A percentile compares a stretch with the other conserved stretches of the same genome.
phyloP scores from a whole-genome alignment of 805 yeast genomes.

The Scheffersomyces coipomensis region DNA sequence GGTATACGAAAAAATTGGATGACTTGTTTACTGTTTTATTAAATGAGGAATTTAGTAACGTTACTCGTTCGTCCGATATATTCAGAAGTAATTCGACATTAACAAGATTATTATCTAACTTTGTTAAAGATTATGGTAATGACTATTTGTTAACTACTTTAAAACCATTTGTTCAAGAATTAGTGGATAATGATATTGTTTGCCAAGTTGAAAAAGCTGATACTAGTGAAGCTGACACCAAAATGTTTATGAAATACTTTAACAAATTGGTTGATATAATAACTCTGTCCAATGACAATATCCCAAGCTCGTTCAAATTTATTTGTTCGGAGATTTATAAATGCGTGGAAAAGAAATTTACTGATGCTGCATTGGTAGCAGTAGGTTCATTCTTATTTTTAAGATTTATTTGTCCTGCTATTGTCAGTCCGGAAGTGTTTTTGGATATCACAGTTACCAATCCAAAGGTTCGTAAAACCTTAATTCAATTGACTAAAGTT shows the following conservation, averaged over 20 bases:
- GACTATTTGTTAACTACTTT: conserved; percentile 55
- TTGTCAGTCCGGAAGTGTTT: conserved; percentile 78
- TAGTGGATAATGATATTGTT: conserved; percentile 46
- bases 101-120: conserved; percentile 69
- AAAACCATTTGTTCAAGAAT: conserved; percentile 54
- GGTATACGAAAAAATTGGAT: conserved; percentile 31
- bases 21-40: conserved; percentile 55
- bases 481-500: conserved; percentile 77
- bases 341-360: conserved; percentile 59
- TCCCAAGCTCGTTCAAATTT: conserved; percentile 72
- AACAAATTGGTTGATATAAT: conserved; percentile 58
- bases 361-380: conserved; percentile 59
- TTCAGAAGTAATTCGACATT: conserved; percentile 81
- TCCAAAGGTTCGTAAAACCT: conserved; percentile 54
- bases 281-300: conserved; percentile 47
- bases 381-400: conserved; percentile 86
- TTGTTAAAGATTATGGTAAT: conserved; percentile 65
- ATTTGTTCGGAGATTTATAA: conserved; percentile 66
- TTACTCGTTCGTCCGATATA: conserved; percentile 66
- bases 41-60: conserved; percentile 58
- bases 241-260: conserved; percentile 56
- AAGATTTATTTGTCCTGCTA: conserved; percentile 86
- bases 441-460: conserved; percentile 26
- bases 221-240: conserved; percentile 30
- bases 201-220: conserved; percentile 65